Base-by-base conservation (phyloP, 805 yeast species). In the Saccharomycopsis sp. region DNA sequence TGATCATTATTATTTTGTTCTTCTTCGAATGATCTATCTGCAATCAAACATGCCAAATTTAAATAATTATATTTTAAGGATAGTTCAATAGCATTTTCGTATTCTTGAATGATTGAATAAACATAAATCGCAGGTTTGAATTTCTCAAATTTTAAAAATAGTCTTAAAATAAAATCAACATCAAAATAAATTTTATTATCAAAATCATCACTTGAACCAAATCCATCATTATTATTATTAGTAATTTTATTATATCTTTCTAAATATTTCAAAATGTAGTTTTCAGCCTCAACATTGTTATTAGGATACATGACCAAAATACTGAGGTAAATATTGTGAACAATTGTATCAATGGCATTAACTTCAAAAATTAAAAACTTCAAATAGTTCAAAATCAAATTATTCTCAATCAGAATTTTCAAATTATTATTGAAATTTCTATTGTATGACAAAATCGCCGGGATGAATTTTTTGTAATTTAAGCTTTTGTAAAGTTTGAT, bases 1-100 rank as follows among this genome's bases (percentile, higher is more conserved):
- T 14, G 6, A 23, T 33, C 27, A 33, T 21, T 17, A 5, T 21
- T 13, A 14, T 20, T 23, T n/a, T 29, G 18, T 14, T 19, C 19
- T 17, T 27, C 27, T 21, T 64, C 66, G n/a, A 51, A 58, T n/a
- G 70, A 69, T 45, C 67, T 67, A 45, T 75, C 79, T 2, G 82
- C 81, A 8, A 75, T 67, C 3, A 65, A 55, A 21, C 68, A 65
- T 2, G 81, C 88, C 33, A 74, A 61, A 19, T 76, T 79, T 4
- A 75, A 59, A 50, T 79, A 61, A 26, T 72, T 72, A 45, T 74
- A 60, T 3, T 72, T 67, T 34, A 92, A 61, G 0, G 96, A 89
- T 41, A 92, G 56, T 36, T 67, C 67, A 27, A 88, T 74, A 0
- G 97, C 96, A 40, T 83, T 87, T 45, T 86, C 94, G 53, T 69